Evolutionary conservation across 768 basidiomycete genomes (phyloP).

Genomic region (Dioszegia crocea): DNA sequence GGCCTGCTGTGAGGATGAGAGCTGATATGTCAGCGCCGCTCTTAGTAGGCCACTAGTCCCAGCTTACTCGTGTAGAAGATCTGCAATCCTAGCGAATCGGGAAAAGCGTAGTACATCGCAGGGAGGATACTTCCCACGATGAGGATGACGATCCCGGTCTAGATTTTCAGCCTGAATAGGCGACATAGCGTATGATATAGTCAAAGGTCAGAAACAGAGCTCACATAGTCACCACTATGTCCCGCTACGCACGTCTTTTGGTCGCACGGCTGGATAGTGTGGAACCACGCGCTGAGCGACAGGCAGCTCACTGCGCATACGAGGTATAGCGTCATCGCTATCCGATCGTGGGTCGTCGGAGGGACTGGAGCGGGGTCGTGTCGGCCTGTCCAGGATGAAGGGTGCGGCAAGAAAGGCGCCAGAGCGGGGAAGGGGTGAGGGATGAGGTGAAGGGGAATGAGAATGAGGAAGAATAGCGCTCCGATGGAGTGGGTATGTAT

Average conservation of each 20-base stretch:
- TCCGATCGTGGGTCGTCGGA: slow-evolving; percentile 62
- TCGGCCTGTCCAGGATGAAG: slow-evolving; percentile 1
- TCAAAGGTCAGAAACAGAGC: too few relatives aligned
- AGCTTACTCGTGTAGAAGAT: slow-evolving; percentile 30
- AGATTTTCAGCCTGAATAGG: slow-evolving; percentile 40
- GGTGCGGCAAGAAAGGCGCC: slow-evolving; percentile 8
- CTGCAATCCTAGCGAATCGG: slow-evolving; percentile 17
- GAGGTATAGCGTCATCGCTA: slow-evolving; percentile 64
- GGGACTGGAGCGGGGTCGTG: slow-evolving; percentile 18
- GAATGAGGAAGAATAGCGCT: slow-evolving; percentile 57
- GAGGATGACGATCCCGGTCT: slow-evolving; percentile 73
- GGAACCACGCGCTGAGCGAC: slow-evolving; percentile 66
- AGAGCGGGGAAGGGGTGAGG: slow-evolving; percentile 33
- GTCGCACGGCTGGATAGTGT: slow-evolving; percentile 71
- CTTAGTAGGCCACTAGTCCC: slow-evolving; percentile 4
- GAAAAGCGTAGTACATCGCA: slow-evolving; percentile 67
- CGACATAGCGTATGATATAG: too few relatives aligned
- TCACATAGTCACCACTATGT: slow-evolving; percentile 52
- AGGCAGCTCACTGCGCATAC: slow-evolving; percentile 70
- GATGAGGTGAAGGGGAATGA: slow-evolving; percentile 57
- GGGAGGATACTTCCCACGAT: slow-evolving; percentile 76
- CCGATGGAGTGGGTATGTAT: slow-evolving; percentile 78
- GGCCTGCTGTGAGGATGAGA: neutral
- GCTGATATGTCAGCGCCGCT: neutral
- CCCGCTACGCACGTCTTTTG: slow-evolving; percentile 53